These are phyloP conservation scores for Wickerhamomyces bisporus DNA, from an alignment of 805 yeast genomes.

Conservation along the genomic window DNA sequence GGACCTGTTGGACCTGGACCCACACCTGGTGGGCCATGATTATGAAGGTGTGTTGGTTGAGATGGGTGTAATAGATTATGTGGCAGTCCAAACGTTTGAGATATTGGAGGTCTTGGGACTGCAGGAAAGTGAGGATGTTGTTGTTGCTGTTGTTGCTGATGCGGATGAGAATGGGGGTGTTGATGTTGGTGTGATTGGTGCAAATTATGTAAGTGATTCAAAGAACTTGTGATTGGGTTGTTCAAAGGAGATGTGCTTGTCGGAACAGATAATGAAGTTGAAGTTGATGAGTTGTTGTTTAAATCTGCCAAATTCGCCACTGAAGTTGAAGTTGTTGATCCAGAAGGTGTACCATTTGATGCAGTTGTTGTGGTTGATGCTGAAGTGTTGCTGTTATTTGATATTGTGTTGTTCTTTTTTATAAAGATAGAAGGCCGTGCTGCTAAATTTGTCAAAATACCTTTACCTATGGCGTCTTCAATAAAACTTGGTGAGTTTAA, in stretches of 20 bases:
- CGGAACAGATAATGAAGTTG: neutral
- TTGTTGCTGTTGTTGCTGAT: conserved; percentile 4
- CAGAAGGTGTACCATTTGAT: conserved; percentile 7
- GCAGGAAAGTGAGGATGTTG: neutral
- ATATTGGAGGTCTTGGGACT: conserved; percentile 3
- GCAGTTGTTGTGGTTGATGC: conserved; percentile 7
- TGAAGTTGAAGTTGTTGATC: neutral
- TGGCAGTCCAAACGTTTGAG: no score
- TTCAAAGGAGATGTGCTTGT: no score
- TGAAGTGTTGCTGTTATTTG: conserved; percentile 2
- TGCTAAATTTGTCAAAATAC: conserved; percentile 14
- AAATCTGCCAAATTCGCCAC: neutral
- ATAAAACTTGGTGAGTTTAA: conserved; percentile 18
- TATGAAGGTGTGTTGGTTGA: no score
- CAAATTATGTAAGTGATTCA: no score
- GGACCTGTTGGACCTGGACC: neutral
- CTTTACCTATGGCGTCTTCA: conserved; percentile 20
- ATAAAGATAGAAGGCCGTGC: conserved; percentile 8
- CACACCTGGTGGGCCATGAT: conserved; percentile 7
- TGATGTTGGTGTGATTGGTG: conserved; percentile 6
- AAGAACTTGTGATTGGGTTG: no score
- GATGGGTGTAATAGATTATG: neutral
- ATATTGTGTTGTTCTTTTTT: conserved; percentile 1
- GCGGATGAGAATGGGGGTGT: conserved; percentile 4
- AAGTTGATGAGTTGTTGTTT: neutral